Conservation (phyloP, 192 early-diverging fungal genomes). For the Linnemannia schmuckeri region DNA sequence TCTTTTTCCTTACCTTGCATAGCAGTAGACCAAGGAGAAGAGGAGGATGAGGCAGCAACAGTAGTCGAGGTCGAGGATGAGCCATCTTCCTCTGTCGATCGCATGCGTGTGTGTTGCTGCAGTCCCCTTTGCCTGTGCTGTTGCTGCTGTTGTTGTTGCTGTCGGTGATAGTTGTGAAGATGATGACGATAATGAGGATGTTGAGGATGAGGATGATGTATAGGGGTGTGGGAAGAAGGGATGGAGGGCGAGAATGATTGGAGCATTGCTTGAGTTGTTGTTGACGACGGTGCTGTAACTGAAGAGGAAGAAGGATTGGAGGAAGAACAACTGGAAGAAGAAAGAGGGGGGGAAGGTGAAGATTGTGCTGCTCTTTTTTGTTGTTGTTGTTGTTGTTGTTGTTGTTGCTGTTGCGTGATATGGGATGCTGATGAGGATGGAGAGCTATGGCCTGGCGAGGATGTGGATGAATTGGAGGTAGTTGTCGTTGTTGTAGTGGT, state of each 20-base stretch:
- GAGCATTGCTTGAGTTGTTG: background rate
- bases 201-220: background rate
- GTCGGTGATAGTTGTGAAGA: background rate
- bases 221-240: conserved; percentile 1
- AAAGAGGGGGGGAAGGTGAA: background rate
- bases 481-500: background rate
- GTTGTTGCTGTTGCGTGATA: background rate
- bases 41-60: background rate
- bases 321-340: background rate
- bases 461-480: background rate
- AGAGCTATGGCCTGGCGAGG: background rate
- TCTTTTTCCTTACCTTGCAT: conserved; percentile 4
- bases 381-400: background rate
- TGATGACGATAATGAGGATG: background rate
- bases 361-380: no score
- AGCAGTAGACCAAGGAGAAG: background rate
- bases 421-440: background rate
- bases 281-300: background rate
- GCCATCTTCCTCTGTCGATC: background rate
- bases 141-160: background rate
- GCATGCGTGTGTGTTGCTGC: background rate
- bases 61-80: background rate
- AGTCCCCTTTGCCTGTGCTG: background rate
- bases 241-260: background rate
- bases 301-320: background rate